Evolutionary conservation across 1,284 basidiomycete species (phyloP), one percentile per base, ranked within the genome.

Genomic region (Ceratobasidium theobromae): DNA sequence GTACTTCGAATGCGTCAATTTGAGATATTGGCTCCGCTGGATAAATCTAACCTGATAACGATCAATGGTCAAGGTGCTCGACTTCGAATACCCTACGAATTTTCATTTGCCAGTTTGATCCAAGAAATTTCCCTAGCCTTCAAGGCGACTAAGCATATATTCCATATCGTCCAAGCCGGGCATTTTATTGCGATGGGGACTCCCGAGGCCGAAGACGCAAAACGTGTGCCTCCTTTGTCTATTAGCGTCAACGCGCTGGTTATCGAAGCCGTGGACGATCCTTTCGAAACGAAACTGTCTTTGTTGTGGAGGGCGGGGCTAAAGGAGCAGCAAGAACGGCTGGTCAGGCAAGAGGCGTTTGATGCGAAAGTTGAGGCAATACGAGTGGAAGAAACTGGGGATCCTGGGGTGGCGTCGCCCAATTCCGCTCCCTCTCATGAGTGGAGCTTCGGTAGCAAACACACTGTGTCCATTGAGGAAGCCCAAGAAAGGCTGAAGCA

Each of bases 211-310:
- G 92, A 95, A 74, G 80, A 77, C 1, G 84, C 92, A 0, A 95
- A 93, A 75, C 71, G 74, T 0, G 76, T 93, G 1, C 94, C 94
- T 0, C 79, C 80, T 49, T 73, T 97, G 45, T 77, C 78, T 2
- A 74, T 98, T 58, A 80, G 77, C 33, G 77, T 95, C 43, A 79
- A 84, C 25, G 79, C 79, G 52, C 70, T 93, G 46, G 84, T 83
- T 72, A 75, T 94, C 4, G 95, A 98, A 75, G 88, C 87, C n/a
- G 84, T 87, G 25, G 96, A 99, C 74, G 91, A 96, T 73, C 84
- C 88, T 0, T 85, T 98, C 65, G 96, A 99, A 76, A 85, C 86
- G 25, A 85, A 82, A 69, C 76, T 98, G 33, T 90, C 87, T 53
- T 79, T 91, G 12, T 90, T 94, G 38, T 93, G 86, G 82, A 82